phyloP scores from a whole-genome alignment of 2,329 filamentous ascomycete genomes.

The Aspergillus tanneri region DNA sequence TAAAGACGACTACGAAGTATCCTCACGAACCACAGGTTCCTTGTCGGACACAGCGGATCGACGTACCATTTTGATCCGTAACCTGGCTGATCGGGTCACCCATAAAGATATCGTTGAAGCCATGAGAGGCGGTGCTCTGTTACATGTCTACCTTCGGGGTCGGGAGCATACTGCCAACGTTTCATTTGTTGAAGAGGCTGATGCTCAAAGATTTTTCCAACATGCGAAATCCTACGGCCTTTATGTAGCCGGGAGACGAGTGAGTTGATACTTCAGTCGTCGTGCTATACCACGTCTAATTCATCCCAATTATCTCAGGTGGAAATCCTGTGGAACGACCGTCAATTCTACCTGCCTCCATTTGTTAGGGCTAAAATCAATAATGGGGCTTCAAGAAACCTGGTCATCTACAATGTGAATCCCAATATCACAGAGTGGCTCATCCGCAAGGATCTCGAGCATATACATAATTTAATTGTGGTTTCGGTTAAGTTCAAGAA shows the following conservation, averaged over 20 bases:
- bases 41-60: slow-evolving; percentile 19
- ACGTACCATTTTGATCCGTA: slow-evolving; percentile 56
- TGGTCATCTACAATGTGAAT: slow-evolving; percentile 64
- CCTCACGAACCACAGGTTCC: slow-evolving; percentile 19
- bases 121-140: slow-evolving; percentile 67
- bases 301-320: slow-evolving; percentile 51
- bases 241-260: slow-evolving; percentile 67
- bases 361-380: slow-evolving; percentile 65
- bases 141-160: slow-evolving; percentile 65
- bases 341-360: slow-evolving; percentile 64
- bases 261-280: slow-evolving; percentile 45
- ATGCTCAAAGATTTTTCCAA: slow-evolving; percentile 64
- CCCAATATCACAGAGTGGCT: slow-evolving; percentile 60
- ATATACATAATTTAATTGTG: slow-evolving; percentile 76
- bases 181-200: slow-evolving; percentile 66
- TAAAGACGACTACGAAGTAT: slow-evolving; percentile 25
- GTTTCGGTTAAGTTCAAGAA: slow-evolving; percentile 62
- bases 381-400: slow-evolving; percentile 69
- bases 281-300: background rate
- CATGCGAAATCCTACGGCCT: slow-evolving; percentile 65
- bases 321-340: slow-evolving; percentile 66
- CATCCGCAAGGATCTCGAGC: slow-evolving; percentile 72
- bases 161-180: slow-evolving; percentile 63
- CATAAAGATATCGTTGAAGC: slow-evolving; percentile 64
- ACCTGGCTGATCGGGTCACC: slow-evolving; percentile 62